Conservation (phyloP, 257 asterid species). For the Scutellaria minor region DNA sequence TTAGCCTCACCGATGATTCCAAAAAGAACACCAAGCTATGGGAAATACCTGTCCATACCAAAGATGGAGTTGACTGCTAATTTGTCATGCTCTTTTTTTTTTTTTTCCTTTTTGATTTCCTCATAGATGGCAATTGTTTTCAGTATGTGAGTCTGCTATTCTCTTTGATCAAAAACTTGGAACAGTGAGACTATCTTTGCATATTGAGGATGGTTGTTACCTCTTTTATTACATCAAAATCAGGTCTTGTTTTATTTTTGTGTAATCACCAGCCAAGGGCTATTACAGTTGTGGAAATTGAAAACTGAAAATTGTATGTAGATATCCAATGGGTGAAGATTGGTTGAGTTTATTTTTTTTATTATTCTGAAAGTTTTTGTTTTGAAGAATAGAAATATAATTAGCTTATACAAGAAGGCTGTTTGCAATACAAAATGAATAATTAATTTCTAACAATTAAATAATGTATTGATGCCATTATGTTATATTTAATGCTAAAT, state of each 20-base stretch:
- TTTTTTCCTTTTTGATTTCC: no score
- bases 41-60: constrained; percentile 77
- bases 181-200: not conserved
- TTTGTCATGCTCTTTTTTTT: not conserved
- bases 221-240: constrained; percentile 2
- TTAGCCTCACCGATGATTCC: constrained; percentile 91
- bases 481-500: no score
- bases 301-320: constrained; percentile 26
- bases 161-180: not conserved
- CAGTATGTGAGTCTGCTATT: not conserved
- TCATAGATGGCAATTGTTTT: not conserved
- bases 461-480: no score
- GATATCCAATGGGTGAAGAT: not conserved
- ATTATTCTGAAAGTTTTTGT: constrained; percentile 10
- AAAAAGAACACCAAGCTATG: constrained; percentile 85
- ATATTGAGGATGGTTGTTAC: not conserved
- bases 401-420: no score
- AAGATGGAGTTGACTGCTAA: constrained; percentile 66
- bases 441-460: no score
- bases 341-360: constrained; percentile 21
- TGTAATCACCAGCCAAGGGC: not conserved
- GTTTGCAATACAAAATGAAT: no score
- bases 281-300: not conserved
- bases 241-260: constrained; percentile 9
- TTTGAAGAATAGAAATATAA: no score